Evolutionary conservation across 495 filamentous ascomycete genomes (phyloP).

Genomic region (Trypethelium eluteriae): DNA sequence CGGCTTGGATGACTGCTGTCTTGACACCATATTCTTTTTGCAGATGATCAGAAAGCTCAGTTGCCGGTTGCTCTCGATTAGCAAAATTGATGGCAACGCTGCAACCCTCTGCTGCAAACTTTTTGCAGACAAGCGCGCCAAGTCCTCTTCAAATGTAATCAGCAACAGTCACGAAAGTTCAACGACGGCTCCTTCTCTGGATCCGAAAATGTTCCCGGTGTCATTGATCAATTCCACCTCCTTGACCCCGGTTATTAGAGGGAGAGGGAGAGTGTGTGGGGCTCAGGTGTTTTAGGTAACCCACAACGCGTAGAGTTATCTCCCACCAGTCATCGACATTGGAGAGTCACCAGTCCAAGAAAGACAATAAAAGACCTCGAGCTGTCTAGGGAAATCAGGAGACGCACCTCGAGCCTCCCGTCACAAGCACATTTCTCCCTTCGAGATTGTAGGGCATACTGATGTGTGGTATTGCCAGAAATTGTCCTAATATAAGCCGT

Average conservation of each 20-base stretch:
- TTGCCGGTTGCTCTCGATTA: slow-evolving; percentile 46
- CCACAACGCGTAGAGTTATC: no score
- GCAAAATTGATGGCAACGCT: slow-evolving; percentile 68
- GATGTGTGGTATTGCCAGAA: background rate
- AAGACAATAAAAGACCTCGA: background rate
- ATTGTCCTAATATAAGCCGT: background rate
- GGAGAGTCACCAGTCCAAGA: background rate
- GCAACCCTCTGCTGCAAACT: slow-evolving; percentile 58
- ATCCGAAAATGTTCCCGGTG: background rate
- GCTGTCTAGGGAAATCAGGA: background rate
- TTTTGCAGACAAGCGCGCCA: slow-evolving; percentile 53
- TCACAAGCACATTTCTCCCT: slow-evolving; percentile 58
- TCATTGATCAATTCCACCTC: background rate
- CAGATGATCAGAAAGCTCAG: slow-evolving; percentile 47
- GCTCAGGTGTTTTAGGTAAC: no score
- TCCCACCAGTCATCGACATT: no score
- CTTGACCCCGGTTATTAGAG: background rate
- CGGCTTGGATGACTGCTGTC: slow-evolving; percentile 51
- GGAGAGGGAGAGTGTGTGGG: no score
- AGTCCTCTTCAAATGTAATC: slow-evolving; percentile 46
- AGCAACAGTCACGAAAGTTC: background rate
- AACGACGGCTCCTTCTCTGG: background rate
- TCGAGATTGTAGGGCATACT: slow-evolving; percentile 56
- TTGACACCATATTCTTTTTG: slow-evolving; percentile 48
- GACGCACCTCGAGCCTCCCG: slow-evolving; percentile 57